These are phyloP conservation scores for Fraxinus nigra DNA, from an alignment of 305 asterid genomes.

Conservation along the genomic window DNA sequence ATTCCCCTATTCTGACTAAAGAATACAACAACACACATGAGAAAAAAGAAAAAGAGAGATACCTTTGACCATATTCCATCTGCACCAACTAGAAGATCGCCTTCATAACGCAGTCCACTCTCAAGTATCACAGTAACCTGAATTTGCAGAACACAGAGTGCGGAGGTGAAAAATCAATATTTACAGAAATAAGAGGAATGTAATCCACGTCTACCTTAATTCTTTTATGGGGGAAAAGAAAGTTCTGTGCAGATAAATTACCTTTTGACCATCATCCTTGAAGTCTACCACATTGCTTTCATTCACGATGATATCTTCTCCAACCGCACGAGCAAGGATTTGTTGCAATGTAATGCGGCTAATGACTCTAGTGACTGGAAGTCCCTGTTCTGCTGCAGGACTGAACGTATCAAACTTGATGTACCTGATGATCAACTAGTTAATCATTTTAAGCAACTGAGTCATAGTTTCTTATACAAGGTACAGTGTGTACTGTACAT, in stretches of 20 bases:
- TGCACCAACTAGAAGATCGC: slow-evolving; percentile 91
- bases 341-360: slow-evolving; percentile 90
- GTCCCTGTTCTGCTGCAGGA: slow-evolving; percentile 87
- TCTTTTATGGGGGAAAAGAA: not conserved
- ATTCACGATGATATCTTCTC: slow-evolving; percentile 65
- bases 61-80: slow-evolving; percentile 96
- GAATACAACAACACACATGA: not conserved
- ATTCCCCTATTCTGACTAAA: not conserved
- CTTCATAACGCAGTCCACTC: slow-evolving; percentile 60
- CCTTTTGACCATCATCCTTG: slow-evolving; percentile 70
- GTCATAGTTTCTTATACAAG: not conserved
- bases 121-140: slow-evolving; percentile 78
- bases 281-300: slow-evolving; percentile 78
- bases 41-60: not conserved
- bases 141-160: slow-evolving; percentile 7
- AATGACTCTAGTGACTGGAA: slow-evolving; percentile 86
- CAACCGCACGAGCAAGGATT: slow-evolving; percentile 84
- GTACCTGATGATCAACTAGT: slow-evolving; percentile 57
- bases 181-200: not conserved
- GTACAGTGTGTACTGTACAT: not conserved
- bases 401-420: slow-evolving; percentile 92
- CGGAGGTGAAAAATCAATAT: not conserved
- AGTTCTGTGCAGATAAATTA: not conserved
- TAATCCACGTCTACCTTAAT: not conserved
- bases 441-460: slow-evolving; percentile 26